Conservation (phyloP, 179 eudicot species). For the Beta corolliflora region DNA sequence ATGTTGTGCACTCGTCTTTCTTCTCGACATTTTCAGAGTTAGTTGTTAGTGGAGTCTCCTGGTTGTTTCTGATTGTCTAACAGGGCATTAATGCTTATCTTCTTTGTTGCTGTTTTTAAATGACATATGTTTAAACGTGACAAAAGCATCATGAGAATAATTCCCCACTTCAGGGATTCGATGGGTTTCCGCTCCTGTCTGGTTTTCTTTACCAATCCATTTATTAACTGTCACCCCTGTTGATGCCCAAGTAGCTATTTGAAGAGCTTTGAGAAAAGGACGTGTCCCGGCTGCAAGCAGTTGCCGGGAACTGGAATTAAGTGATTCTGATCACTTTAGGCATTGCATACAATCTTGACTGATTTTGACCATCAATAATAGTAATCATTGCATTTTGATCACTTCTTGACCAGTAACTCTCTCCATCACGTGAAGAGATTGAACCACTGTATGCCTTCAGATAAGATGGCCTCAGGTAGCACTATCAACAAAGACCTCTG, state of each 20-base stretch:
- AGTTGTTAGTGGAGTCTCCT: slow-evolving; percentile 18
- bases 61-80: slow-evolving; percentile 21
- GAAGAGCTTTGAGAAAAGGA: slow-evolving; percentile 57
- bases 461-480: no score
- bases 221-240: slow-evolving; percentile 14
- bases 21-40: slow-evolving; percentile 15
- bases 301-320: slow-evolving; percentile 43
- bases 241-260: slow-evolving; percentile 36
- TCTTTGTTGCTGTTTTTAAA: slow-evolving; percentile 26
- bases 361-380: neutral
- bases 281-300: slow-evolving; percentile 48
- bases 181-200: neutral
- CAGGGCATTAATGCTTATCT: slow-evolving; percentile 21
- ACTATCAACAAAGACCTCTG: no score
- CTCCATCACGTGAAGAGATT: no score
- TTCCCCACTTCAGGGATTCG: slow-evolving; percentile 32
- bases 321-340: slow-evolving; percentile 38
- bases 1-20: slow-evolving; percentile 21
- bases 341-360: slow-evolving; percentile 10
- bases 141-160: slow-evolving; percentile 63
- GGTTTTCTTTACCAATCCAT: slow-evolving; percentile 24
- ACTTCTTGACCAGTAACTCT: no score
- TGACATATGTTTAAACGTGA: slow-evolving; percentile 37
- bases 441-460: no score
- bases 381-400: no score